Percentiles rank a stretch among this genome's conserved stretches.
Conservation (phyloP, 2,329 filamentous ascomycete genomes). For the Apiospora phragmitis region DNA sequence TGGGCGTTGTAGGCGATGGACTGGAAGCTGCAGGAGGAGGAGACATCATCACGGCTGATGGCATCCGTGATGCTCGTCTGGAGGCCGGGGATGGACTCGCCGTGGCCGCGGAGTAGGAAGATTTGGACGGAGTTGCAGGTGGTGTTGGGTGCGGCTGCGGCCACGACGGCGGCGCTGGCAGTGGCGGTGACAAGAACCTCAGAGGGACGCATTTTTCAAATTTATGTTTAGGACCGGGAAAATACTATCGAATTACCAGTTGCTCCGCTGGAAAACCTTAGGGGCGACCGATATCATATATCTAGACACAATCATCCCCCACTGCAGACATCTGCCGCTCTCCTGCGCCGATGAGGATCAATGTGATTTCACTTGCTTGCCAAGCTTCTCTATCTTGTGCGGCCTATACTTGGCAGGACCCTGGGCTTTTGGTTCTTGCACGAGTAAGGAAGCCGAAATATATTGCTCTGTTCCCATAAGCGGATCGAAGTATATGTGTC, state of each 20-base stretch:
- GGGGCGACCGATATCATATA: neutral
- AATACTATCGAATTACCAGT: no score
- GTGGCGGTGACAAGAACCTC: neutral
- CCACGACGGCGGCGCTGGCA: neutral
- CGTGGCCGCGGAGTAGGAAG: slow-evolving; percentile 9
- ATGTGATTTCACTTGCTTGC: neutral
- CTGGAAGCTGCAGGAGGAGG: neutral
- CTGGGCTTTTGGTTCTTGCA: neutral
- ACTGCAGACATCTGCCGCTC: neutral
- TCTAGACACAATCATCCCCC: neutral
- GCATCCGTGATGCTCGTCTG: neutral
- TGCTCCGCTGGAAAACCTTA: neutral
- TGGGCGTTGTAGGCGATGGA: slow-evolving; percentile 4
- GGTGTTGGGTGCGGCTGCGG: neutral
- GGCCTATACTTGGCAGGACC: neutral
- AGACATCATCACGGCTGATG: neutral
- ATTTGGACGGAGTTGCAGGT: slow-evolving; percentile 1
- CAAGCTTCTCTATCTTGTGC: neutral
- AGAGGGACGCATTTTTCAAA: neutral
- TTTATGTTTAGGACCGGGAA: no score
- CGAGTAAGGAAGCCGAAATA: neutral
- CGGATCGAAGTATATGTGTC: neutral
- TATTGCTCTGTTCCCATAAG: neutral
- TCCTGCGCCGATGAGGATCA: neutral
- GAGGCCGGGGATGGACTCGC: neutral